A percentile compares a stretch with the other conserved stretches of the same genome.
Conservation (phyloP, 2,329 filamentous ascomycete genomes). For the Hypoxylon sp. region DNA sequence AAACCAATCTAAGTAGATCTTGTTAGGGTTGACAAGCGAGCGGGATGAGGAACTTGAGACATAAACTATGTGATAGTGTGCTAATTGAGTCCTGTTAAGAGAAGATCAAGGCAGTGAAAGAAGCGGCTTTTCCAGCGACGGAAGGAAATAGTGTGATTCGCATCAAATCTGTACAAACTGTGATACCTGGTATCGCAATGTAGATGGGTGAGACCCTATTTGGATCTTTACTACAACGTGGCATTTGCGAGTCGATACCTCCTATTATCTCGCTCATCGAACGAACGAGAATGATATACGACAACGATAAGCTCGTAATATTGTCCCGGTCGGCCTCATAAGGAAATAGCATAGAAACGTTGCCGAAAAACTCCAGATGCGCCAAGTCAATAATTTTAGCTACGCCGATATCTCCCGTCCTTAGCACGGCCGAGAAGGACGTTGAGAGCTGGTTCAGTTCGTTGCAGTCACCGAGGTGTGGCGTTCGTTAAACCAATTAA, state of each 20-base stretch:
- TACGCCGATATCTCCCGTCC: conserved; percentile 33
- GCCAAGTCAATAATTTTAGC: conserved; percentile 28
- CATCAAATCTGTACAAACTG: conserved; percentile 23
- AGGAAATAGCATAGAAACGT: conserved; percentile 7
- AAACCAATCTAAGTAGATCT: conserved; percentile 19
- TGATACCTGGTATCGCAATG: conserved; percentile 9
- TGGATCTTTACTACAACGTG: conserved; percentile 7
- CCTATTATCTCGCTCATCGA: conserved; percentile 13
- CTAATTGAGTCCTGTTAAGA: conserved; percentile 8
- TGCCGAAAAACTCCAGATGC: conserved; percentile 20
- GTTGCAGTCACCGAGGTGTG: conserved; percentile 42
- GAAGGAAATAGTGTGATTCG: conserved; percentile 10
- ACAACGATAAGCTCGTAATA: conserved; percentile 21
- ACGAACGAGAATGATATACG: conserved; percentile 16
- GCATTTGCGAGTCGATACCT: conserved; percentile 14
- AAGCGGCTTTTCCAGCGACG: conserved; percentile 12
- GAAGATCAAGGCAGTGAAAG: conserved; percentile 14
- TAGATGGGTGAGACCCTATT: conserved; percentile 8
- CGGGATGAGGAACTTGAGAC: conserved; percentile 16
- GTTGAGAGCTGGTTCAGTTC: conserved; percentile 23
- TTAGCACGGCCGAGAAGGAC: conserved; percentile 38
- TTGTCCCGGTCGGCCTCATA: conserved; percentile 7
- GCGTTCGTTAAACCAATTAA: conserved; percentile 38
- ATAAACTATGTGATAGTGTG: conserved; percentile 28
- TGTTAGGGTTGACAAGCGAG: conserved; percentile 9